Conservation (phyloP, 2,329 filamentous ascomycete species). For the Nannizziopsis barbatae region DNA sequence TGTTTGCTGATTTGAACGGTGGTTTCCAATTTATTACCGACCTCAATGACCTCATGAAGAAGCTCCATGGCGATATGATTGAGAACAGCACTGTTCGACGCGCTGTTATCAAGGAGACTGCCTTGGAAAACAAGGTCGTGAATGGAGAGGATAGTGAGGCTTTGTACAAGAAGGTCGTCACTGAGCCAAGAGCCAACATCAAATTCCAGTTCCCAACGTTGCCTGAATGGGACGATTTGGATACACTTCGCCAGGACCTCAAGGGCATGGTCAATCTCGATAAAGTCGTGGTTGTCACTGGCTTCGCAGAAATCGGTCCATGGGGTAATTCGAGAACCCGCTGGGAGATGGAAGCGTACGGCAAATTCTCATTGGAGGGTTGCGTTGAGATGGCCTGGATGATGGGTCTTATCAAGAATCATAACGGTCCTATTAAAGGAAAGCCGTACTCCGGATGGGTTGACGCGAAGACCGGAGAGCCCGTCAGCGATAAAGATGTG, state of each 20-base stretch:
- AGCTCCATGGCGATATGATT: conserved; percentile 85
- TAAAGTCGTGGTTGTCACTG: conserved; percentile 93
- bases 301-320: conserved; percentile 88
- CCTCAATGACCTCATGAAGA: conserved; percentile 86
- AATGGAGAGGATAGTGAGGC: conserved; percentile 88
- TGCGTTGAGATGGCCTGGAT: conserved; percentile 99
- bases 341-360: conserved; percentile 98
- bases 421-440: conserved; percentile 92
- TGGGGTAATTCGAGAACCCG: conserved; percentile 98
- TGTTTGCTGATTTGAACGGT: conserved; percentile 95
- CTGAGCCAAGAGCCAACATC: conserved; percentile 92
- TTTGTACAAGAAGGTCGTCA: conserved; percentile 85
- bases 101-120: conserved; percentile 88
- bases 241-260: conserved; percentile 74
- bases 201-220: conserved; percentile 90
- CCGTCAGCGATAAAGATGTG: conserved; percentile 95
- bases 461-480: conserved; percentile 84
- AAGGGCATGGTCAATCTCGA: conserved; percentile 98
- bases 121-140: conserved; percentile 93
- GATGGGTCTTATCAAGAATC: conserved; percentile 98
- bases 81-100: conserved; percentile 88
- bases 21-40: conserved; percentile 96
- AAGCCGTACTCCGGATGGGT: conserved; percentile 94
- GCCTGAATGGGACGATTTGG: conserved; percentile 80
- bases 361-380: conserved; percentile 92